Base-by-base conservation (phyloP, 352 stramenopile genomes). In the Globisporangium takayamanum region DNA sequence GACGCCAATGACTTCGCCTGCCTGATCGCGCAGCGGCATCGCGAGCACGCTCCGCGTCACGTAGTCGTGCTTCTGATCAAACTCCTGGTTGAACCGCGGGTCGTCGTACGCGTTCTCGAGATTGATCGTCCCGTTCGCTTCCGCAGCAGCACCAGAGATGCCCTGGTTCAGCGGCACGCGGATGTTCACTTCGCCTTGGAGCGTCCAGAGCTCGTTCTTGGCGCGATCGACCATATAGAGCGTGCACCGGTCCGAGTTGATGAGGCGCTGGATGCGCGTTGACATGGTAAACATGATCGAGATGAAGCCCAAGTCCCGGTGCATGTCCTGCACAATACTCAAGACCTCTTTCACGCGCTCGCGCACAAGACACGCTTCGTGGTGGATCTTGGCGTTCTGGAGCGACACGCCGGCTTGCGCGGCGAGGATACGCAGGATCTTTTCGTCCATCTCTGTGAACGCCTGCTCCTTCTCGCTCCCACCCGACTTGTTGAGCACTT, bases 271-370 rank as follows among this genome's bases (percentile, higher is more conserved):
- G 15, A 96, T 85, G 28, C 92, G 83, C 16, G 82, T 87, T 22
- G 90, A 97, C 57, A 97, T 94, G 6, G 88, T 94, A 57, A 96
- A 96, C 76, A 96, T 95, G 18, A 97, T 64, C 25, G 84, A 89
- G 66, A 87, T 95, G 62, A 96, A 93, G 26, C 87, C 88, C 47
- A 97, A 59, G 63, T 96, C 88, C 28, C 77, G 68, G 63, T 97
- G 88, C 81, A 97, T 92, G 51, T 94, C 86, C 51, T 90, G 80
- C n/a, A 97, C 86, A 46, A 96, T 96, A 25, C 84, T 74, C 22
- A 97, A 64, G 49, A 97, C 84, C 25, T 92, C 78, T 50, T 81
- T 89, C 30, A 94, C 83, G 33, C 76, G 69, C 58, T 91, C 74
- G 15, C 79, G 75, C 0, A 75, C 73, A 3, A 74, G 53, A 20